A percentile compares a stretch with the other conserved stretches of the same genome.
These are phyloP conservation scores for Lentinus brumalis DNA, from an alignment of 768 basidiomycete species.

Conservation along the genomic window DNA sequence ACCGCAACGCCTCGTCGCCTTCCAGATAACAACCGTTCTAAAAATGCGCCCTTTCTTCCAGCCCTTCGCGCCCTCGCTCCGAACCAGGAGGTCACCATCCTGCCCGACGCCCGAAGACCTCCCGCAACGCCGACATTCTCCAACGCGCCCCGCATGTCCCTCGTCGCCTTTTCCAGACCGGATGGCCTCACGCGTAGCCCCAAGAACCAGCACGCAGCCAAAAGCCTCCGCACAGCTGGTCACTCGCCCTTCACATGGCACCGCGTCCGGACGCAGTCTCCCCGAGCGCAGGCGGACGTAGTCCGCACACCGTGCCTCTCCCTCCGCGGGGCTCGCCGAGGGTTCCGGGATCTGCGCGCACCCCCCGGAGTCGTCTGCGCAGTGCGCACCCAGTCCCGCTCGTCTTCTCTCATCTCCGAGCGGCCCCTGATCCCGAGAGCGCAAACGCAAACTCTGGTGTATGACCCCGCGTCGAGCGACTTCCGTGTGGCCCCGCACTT, in stretches of 20 bases:
- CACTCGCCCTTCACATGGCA: background rate
- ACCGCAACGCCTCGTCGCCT: too few relatives aligned
- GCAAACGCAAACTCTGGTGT: background rate
- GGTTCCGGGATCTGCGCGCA: constrained; percentile 10
- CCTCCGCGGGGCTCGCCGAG: constrained; percentile 4
- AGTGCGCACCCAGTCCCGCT: background rate
- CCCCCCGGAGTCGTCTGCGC: background rate
- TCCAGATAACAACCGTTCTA: background rate
- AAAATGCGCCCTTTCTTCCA: background rate
- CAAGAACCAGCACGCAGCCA: constrained; percentile 2
- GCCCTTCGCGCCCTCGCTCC: background rate
- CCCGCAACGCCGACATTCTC: constrained; percentile 16
- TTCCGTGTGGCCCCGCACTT: background rate
- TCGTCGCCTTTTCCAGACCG: constrained; percentile 8
- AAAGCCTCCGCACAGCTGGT: constrained; percentile 13
- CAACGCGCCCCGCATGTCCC: background rate
- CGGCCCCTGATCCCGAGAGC: background rate
- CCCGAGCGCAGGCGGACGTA: background rate
- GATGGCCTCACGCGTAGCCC: constrained; percentile 11
- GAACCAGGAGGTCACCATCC: background rate
- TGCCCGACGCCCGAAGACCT: constrained; percentile 12
- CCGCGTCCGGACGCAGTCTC: constrained; percentile 1
- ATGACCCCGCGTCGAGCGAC: background rate
- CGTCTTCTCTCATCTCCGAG: background rate
- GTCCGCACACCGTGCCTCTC: background rate